A percentile compares a stretch with the other conserved stretches of the same genome.
Conservation (phyloP, 1,284 basidiomycete genomes). For the Ceratobasidium papillatum region DNA sequence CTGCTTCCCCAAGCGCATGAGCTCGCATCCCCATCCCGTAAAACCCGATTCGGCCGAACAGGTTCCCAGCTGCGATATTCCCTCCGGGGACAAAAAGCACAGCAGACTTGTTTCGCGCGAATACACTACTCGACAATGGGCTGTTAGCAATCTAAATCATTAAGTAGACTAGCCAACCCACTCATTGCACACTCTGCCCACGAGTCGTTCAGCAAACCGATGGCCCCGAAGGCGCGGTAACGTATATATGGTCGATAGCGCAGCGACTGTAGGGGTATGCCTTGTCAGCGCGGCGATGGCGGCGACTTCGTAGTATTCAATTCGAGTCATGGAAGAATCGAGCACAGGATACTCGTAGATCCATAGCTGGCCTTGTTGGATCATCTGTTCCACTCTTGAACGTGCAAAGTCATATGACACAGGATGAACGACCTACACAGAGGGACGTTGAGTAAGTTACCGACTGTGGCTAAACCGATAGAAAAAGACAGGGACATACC, state of each 20-base stretch:
- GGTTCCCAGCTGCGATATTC: constrained; percentile 25
- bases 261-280: constrained; percentile 23
- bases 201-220: constrained; percentile 27
- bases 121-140: not conserved
- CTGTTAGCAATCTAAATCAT: not conserved
- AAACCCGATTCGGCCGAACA: constrained; percentile 35
- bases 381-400: constrained; percentile 26
- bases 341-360: constrained; percentile 28
- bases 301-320: constrained; percentile 20
- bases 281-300: constrained; percentile 23
- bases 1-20: constrained; percentile 4
- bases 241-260: constrained; percentile 25
- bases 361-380: constrained; percentile 34
- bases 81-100: constrained; percentile 33
- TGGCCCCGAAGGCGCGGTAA: not conserved
- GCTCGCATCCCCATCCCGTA: constrained; percentile 33
- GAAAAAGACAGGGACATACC: not conserved
- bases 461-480: not conserved
- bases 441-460: not conserved
- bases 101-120: constrained; percentile 27
- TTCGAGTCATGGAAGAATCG: constrained; percentile 16
- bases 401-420: constrained; percentile 16
- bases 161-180: not conserved
- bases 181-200: constrained; percentile 20
- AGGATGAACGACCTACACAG: constrained; percentile 3